Evolutionary conservation across 331 rosid species (phyloP), one percentile per base, ranked within the genome.

Genomic region (Pyracantha coccinea): DNA sequence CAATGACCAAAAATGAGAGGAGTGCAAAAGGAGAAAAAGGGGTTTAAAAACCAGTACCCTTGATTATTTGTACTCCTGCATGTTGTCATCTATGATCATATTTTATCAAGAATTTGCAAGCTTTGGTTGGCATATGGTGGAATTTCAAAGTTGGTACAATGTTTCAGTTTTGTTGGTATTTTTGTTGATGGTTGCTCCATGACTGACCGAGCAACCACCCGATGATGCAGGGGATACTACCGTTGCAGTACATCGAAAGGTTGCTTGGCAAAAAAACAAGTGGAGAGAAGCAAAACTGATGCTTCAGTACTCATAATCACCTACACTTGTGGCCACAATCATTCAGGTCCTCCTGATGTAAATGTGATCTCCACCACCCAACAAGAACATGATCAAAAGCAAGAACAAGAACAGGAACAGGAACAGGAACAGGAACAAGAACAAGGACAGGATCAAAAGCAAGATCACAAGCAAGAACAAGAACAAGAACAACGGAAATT

Each of bases 251-350:
- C 97, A 75, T 83, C 88, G 7, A 93, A 93, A 82, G 98, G 96
- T 1, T 93, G 98, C 76, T 91, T 90, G 20, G 98, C 97, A 28
- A 93, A 93, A 80, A 93, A 93, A 75, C 96, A 91, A 79, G 96
- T 91, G 44, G 98, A 93, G 87, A 89, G 98, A 85, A 85, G 94
- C 85, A 91, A 84, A 64, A 84, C 91, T 53, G 98, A 93, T 85
- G 83, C 92, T 52, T 91, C 98, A 31, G 72, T 91, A 87, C 89
- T 93, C 50, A 84, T 93, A 21, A 83, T 93, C 77, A 91, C 98
- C 69, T 93, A 93, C 66, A 89, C 94, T 28, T 85, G 85, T 50
- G 69, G 82, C 78, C 98, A 93, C 76, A 91, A 89, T 77, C 98
- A 93, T 83, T 94, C 96, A 68, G 86, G 78, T 60, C 90, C 97